Evolutionary conservation across 2,329 filamentous ascomycete species (phyloP), one percentile per base, ranked within the genome.

Genomic region (Ophiocordyceps polyrhachis-furcata): DNA sequence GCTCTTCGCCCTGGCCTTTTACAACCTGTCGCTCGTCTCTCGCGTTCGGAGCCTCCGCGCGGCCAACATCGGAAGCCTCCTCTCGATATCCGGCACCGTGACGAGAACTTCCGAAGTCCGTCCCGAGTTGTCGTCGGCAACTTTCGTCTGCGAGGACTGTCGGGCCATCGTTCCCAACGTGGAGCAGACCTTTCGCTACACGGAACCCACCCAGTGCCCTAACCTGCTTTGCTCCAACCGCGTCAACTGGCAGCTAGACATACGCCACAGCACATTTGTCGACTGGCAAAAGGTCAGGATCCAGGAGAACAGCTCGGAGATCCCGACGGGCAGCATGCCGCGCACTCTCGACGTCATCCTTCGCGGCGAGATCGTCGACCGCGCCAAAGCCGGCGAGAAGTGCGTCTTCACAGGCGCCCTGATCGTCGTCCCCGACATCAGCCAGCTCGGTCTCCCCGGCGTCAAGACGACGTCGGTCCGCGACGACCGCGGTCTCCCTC

Each of bases 251-350:
- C 79, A 87, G 51, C 67, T 98, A n/a, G 89, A 98, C 55, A 95
- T 98, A 56, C 75, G 86, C 40, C 89, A 93, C 61, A 95, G 88
- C 61, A 96, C 88, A 0, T 98, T 98, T 59, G 83, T 98, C 49
- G 91, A 98, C 65, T 98, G 91, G 91, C 91, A 98, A 60, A 96
- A 96, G 61, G 87, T 96, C 21, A 83, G 93, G 50, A 86, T 96
- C 49, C 91, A 98, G 63, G 91, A 98, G 63, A 98, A 96, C 66
- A 94, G 87, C 52, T 89, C 89, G 4, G 91, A 98, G 60, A 98
- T 98, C 35, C 91, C 91, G 0, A 98, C 91, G 0, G 91, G 91
- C 45, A 95, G 88, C 65, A 98, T 98, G 91, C 91, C 91, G 21
- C 76, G 91, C 48, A 98, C 91, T 3, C 91, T 98, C 76, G 91